Evolutionary conservation across 2,329 filamentous ascomycete genomes (phyloP).

Genomic region (Botrytis galanthina): DNA sequence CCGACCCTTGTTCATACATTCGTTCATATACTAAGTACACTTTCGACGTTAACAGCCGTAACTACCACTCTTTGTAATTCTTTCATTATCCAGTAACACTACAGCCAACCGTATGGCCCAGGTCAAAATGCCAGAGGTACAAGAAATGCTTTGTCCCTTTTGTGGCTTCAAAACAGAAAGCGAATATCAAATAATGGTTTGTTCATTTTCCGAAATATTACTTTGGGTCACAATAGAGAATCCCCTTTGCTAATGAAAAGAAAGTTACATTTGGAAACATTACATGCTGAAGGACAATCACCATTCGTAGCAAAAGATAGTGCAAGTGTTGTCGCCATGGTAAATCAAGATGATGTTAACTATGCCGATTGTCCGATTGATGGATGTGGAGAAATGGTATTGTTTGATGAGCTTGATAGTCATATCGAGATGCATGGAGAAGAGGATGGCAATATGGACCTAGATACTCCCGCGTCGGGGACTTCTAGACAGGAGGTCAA

Average conservation of each 20-base stretch:
- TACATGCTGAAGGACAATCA: constrained; percentile 37
- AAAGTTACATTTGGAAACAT: constrained; percentile 37
- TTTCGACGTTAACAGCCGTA: constrained; percentile 12
- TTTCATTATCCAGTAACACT: not conserved
- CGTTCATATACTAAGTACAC: not conserved
- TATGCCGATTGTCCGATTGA: constrained; percentile 55
- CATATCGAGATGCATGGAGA: constrained; percentile 57
- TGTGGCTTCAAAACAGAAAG: constrained; percentile 40
- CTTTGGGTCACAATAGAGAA: not conserved
- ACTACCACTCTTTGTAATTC: constrained; percentile 2
- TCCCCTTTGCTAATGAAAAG: constrained; percentile 18
- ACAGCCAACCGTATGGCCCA: not conserved
- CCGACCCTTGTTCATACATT: not conserved
- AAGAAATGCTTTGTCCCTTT: constrained; percentile 41
- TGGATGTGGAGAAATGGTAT: constrained; percentile 59
- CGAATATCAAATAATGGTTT: constrained; percentile 44
- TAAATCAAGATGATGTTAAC: constrained; percentile 37
- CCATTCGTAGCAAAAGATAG: constrained; percentile 37
- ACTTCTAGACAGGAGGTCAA: not conserved
- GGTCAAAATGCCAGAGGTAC: not conserved
- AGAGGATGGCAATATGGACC: constrained; percentile 27
- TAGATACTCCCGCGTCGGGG: constrained; percentile 13
- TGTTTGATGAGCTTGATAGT: constrained; percentile 51
- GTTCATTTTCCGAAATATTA: constrained; percentile 25
- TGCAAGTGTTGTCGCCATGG: constrained; percentile 27